These are phyloP conservation scores for Acrocalymma vagum DNA, from an alignment of 2,329 filamentous ascomycete species.

Conservation along the genomic window DNA sequence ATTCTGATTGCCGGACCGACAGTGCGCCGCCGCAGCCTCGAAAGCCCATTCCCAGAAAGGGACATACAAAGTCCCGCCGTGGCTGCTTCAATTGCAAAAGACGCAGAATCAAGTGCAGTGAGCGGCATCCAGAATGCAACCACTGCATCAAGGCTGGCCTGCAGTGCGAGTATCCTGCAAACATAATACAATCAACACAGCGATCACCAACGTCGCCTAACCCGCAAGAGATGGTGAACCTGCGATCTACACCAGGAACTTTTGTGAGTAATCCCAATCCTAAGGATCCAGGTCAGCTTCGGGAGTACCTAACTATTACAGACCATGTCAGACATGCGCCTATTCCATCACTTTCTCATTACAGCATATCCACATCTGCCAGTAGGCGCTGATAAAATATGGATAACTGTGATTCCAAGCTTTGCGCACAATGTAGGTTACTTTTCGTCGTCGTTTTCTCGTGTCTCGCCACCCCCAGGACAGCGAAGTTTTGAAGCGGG, in stretches of 20 bases:
- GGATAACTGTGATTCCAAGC: slow-evolving; percentile 72
- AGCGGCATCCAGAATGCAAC: slow-evolving; percentile 69
- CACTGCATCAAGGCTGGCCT: slow-evolving; percentile 71
- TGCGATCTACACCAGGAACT: slow-evolving; percentile 40
- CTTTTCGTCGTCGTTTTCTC: slow-evolving; percentile 1
- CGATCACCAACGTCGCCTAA: slow-evolving; percentile 25
- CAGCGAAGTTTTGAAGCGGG: too few species aligned
- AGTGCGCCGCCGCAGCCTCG: slow-evolving; percentile 34
- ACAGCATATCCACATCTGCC: slow-evolving; percentile 71
- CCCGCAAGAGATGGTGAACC: slow-evolving; percentile 35
- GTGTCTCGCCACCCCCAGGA: neutral
- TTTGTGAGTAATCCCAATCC: slow-evolving; percentile 41
- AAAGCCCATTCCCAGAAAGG: slow-evolving; percentile 57
- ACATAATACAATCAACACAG: slow-evolving; percentile 42
- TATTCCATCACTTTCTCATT: slow-evolving; percentile 73
- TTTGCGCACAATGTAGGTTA: slow-evolving; percentile 69
- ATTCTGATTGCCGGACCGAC: slow-evolving; percentile 27
- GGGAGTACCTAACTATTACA: slow-evolving; percentile 24
- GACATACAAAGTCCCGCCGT: slow-evolving; percentile 71
- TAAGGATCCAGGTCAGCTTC: slow-evolving; percentile 5
- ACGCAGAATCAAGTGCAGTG: slow-evolving; percentile 74
- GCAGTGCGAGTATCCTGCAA: slow-evolving; percentile 69
- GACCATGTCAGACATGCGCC: slow-evolving; percentile 68
- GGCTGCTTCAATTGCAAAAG: slow-evolving; percentile 75
- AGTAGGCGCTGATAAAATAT: slow-evolving; percentile 70